Evolutionary conservation across 1,284 basidiomycete species (phyloP).

Genomic region (Cutaneotrichosporon curvatum): DNA sequence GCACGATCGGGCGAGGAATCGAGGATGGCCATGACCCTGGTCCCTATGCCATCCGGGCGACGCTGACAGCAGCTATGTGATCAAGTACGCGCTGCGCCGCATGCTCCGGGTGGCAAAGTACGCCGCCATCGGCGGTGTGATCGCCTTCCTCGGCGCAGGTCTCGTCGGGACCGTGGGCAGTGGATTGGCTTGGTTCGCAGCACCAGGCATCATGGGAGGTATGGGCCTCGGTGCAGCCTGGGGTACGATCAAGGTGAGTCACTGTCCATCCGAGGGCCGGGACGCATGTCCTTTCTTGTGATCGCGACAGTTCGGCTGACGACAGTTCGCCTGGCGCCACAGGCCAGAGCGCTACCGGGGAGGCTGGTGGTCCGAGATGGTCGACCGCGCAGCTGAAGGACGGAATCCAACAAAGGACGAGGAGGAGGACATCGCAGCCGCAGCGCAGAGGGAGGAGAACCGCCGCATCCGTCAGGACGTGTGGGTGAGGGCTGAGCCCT

Average conservation of each 20-base stretch:
- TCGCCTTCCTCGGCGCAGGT: constrained; percentile 37
- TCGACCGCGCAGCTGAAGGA: constrained; percentile 26
- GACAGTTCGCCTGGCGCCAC: constrained; percentile 42
- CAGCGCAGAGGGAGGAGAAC: constrained; percentile 19
- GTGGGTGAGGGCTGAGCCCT: constrained; percentile 3
- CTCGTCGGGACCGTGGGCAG: constrained; percentile 38
- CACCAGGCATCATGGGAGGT: constrained; percentile 33
- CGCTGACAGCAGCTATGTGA: constrained; percentile 33
- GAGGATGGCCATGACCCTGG: too few species aligned
- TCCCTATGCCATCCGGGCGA: too few species aligned
- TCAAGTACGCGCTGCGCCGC: constrained; percentile 42
- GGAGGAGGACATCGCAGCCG: constrained; percentile 20
- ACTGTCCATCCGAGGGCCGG: too few species aligned
- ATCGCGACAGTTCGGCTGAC: constrained; percentile 10
- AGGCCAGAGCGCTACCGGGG: constrained; percentile 32
- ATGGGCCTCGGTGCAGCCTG: constrained; percentile 39
- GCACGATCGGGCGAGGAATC: too few species aligned
- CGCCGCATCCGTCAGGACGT: constrained; percentile 8
- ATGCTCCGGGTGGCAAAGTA: constrained; percentile 45
- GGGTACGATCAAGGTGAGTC: constrained; percentile 36
- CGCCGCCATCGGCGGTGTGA: constrained; percentile 35
- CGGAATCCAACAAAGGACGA: constrained; percentile 35
- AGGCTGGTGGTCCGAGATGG: constrained; percentile 29
- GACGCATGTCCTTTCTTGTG: too few species aligned
- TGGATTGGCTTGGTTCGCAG: constrained; percentile 42